phyloP scores from a whole-genome alignment of 1,284 basidiomycete species.

The Ustilago nuda region DNA sequence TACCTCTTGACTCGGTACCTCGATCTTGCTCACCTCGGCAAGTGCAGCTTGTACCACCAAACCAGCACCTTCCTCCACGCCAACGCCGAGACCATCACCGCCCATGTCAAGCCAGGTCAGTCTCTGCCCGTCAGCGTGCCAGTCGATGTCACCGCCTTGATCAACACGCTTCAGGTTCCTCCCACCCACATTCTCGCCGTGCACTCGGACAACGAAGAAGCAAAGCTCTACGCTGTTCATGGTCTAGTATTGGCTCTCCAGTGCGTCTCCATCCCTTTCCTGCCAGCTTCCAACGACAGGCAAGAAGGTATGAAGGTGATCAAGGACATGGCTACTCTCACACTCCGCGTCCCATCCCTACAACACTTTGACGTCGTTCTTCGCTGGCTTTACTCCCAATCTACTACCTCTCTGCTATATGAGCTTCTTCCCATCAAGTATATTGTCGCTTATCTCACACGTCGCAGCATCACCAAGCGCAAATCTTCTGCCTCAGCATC shows the following conservation, averaged over 20 bases:
- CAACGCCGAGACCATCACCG: constrained; percentile 16
- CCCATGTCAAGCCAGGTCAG: constrained; percentile 14
- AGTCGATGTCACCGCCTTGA: constrained; percentile 26
- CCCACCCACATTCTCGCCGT: constrained; percentile 48
- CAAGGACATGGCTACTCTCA: constrained; percentile 25
- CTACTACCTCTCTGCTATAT: constrained; percentile 34
- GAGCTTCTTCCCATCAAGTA: constrained; percentile 44
- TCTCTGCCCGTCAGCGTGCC: constrained; percentile 22
- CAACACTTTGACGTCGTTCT: constrained; percentile 34
- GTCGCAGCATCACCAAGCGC: constrained; percentile 14
- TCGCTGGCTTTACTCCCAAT: constrained; percentile 46
- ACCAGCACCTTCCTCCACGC: constrained; percentile 32
- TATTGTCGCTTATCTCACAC: constrained; percentile 29
- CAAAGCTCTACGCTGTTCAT: constrained; percentile 40
- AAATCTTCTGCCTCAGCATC: neutral
- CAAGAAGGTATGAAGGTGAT: constrained; percentile 11
- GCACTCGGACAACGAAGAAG: constrained; percentile 26
- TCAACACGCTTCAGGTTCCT: constrained; percentile 11
- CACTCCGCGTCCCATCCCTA: constrained; percentile 32
- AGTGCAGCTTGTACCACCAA: constrained; percentile 42
- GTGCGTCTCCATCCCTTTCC: constrained; percentile 50
- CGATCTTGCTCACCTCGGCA: constrained; percentile 30
- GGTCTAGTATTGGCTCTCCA: constrained; percentile 41
- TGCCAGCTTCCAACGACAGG: constrained; percentile 16
- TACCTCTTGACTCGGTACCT: constrained; percentile 38